These are phyloP conservation scores for Escovopsis weberi DNA, from an alignment of 2,329 filamentous ascomycete species.

Conservation along the genomic window DNA sequence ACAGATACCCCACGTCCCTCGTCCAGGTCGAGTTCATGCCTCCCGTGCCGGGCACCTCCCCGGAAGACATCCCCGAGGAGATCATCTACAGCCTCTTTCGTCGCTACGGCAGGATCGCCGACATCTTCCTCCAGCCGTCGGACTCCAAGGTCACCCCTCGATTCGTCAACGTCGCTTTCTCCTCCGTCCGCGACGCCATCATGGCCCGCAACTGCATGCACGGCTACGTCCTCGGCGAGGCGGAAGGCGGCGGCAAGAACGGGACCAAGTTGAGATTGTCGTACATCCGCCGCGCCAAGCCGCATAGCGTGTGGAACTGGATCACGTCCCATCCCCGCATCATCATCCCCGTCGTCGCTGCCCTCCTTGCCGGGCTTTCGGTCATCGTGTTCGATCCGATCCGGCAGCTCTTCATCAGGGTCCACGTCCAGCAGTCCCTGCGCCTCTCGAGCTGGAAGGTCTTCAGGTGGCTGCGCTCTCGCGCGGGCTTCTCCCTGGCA, in stretches of 20 bases:
- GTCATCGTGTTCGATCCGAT: slow-evolving; percentile 91
- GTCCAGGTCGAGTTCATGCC: slow-evolving; percentile 78
- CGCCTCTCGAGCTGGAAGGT: slow-evolving; percentile 58
- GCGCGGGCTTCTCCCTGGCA: slow-evolving; percentile 50
- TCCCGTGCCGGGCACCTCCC: slow-evolving; percentile 51
- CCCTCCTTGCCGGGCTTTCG: slow-evolving; percentile 66
- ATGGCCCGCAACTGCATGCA: slow-evolving; percentile 91
- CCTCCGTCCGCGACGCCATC: slow-evolving; percentile 57
- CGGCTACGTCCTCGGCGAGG: slow-evolving; percentile 57
- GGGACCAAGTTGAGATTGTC: slow-evolving; percentile 69
- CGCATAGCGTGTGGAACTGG: slow-evolving; percentile 77
- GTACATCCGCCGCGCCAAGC: slow-evolving; percentile 67
- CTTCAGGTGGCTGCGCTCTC: slow-evolving; percentile 63
- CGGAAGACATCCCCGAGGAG: slow-evolving; percentile 73
- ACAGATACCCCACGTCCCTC: slow-evolving; percentile 61
- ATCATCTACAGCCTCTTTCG: slow-evolving; percentile 76
- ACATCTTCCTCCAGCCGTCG: slow-evolving; percentile 68
- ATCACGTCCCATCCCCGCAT: slow-evolving; percentile 73
- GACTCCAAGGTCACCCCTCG: slow-evolving; percentile 77
- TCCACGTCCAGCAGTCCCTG: slow-evolving; percentile 67
- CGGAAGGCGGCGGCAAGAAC: slow-evolving; percentile 55
- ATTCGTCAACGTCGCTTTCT: slow-evolving; percentile 69
- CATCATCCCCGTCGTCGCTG: slow-evolving; percentile 69
- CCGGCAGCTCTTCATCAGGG: slow-evolving; percentile 80
- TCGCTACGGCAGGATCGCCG: slow-evolving; percentile 76